Evolutionary conservation across 805 yeast species (phyloP), one percentile per base, ranked within the genome.

Genomic region (Jamesozyma jinghongensis): DNA sequence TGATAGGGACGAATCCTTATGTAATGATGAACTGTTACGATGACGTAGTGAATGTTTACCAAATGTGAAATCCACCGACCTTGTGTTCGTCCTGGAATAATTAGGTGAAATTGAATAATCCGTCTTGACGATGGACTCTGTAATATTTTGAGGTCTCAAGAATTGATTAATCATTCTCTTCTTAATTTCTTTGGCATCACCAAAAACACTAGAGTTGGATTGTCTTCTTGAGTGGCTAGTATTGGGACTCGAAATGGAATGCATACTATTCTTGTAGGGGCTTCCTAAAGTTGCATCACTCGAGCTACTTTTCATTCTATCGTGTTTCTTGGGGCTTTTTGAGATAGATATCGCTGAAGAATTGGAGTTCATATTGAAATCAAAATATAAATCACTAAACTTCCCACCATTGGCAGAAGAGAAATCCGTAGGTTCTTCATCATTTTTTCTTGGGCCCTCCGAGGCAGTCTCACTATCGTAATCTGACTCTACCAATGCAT

Each of bases 351-450:
- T 33, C 7, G 20, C 11, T 19, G 41, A 34, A 4, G n/a, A 20
- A 22, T 28, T 36, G 32, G 38, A 22, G n/a, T 22, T 28, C 4
- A 20, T 10, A 18, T 19, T 27, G 6, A 28, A 31, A 19, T 36
- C 32, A 19, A 47, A 40, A 13, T 40, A 38, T 28, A 42, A 38
- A 8, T 45, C 49, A 30, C 49, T 45, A 28, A 47, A 47, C 19
- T 34, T 41, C 8, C 49, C 51, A 14, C 38, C 34, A 19, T 32
- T 37, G 3, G 45, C 47, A 11, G 46, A 31, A 4, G 42, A 37
- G 27, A 35, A 42, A 10, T 34, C 41, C 13, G 22, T 27, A 4
- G 37, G 1, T 18, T 19, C 7, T 17, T 27, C 11, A 8, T 14
- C 6, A 5, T n/a, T 18, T 8, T 17, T 11, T 19, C 4, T 5